Conservation (phyloP, 495 filamentous ascomycete species). For the Podospora comata region DNA sequence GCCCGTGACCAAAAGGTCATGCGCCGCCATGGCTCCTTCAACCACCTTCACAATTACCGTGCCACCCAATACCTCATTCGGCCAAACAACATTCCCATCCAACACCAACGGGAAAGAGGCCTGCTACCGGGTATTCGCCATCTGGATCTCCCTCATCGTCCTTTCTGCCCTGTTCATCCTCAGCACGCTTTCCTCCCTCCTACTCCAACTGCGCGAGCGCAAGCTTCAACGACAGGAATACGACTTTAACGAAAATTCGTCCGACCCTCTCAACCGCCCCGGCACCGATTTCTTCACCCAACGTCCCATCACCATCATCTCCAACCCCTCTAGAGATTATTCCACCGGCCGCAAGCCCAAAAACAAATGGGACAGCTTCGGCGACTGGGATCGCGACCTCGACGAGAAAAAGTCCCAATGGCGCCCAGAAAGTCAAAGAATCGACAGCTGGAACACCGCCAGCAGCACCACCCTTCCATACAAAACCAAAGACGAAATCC, state of each 20-base stretch:
- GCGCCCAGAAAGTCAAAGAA: neutral
- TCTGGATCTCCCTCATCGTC: conserved; percentile 17
- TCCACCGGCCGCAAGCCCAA: neutral
- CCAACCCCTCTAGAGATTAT: neutral
- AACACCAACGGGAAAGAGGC: conserved; percentile 7
- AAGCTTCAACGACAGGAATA: neutral
- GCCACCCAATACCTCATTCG: neutral
- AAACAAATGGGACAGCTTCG: conserved; percentile 9
- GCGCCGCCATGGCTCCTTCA: neutral
- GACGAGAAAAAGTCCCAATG: conserved; percentile 4
- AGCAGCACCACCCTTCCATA: neutral
- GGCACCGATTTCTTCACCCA: conserved; percentile 5
- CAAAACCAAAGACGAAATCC: neutral
- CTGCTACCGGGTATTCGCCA: conserved; percentile 18
- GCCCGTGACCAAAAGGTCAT: conserved; percentile 42
- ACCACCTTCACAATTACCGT: neutral
- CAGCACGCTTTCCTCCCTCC: conserved; percentile 13
- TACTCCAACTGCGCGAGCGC: conserved; percentile 13
- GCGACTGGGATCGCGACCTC: neutral
- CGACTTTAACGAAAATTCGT: neutral
- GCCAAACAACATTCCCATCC: conserved; percentile 6
- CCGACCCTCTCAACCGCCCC: neutral
- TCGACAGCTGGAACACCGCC: neutral
- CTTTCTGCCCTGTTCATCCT: conserved; percentile 14
- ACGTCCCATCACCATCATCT: neutral